phyloP scores from a whole-genome alignment of 1,284 basidiomycete genomes.

The Trichosporon inkin region DNA sequence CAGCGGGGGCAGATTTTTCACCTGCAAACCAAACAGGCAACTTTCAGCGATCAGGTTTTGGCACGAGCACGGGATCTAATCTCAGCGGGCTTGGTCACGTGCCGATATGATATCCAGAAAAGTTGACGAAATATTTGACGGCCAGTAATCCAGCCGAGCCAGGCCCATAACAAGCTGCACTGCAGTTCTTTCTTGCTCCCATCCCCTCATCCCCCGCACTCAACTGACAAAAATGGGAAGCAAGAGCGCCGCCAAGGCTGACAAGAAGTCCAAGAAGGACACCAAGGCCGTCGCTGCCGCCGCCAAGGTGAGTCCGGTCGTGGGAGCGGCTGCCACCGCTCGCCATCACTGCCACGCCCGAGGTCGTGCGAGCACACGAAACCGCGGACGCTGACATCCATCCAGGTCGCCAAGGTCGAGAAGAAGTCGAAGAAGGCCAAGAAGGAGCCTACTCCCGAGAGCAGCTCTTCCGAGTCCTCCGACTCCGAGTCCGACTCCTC shows the following conservation, averaged over 20 bases:
- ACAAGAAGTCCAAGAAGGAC: conserved; percentile 34
- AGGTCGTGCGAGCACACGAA: conserved; percentile 4
- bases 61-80: neutral
- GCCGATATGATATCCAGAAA: neutral
- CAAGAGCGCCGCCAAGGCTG: conserved; percentile 7
- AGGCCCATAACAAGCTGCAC: conserved; percentile 1
- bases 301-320: conserved; percentile 12
- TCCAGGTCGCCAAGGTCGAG: conserved; percentile 13
- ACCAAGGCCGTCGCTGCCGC: conserved; percentile 12
- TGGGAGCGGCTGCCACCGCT: neutral
- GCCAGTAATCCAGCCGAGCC: neutral
- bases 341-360: neutral
- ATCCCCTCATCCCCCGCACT: neutral
- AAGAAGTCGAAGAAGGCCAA: conserved; percentile 49
- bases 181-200: neutral
- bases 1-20: too few species aligned
- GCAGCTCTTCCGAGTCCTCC: conserved; percentile 26
- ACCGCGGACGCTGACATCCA: neutral
- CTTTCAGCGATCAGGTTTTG: neutral
- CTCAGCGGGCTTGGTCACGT: neutral
- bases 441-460: conserved; percentile 49
- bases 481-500: conserved; percentile 27
- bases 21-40: neutral
- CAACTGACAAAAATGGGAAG: conserved; percentile 3
- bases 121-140: neutral